These are phyloP conservation scores for Agrostemma githago DNA, from an alignment of 148 eudicot species.

Conservation along the genomic window DNA sequence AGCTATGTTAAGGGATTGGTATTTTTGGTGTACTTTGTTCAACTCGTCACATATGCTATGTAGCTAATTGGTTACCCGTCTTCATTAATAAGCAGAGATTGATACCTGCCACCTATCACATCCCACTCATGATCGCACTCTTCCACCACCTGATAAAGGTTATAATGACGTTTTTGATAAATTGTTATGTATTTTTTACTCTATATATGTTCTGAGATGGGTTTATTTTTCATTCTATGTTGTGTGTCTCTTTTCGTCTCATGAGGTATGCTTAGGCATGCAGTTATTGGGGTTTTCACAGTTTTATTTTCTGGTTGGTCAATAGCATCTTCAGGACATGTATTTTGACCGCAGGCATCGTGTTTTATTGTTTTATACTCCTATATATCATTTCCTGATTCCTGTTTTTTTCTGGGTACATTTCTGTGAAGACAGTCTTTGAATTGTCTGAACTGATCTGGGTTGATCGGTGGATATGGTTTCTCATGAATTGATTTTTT, in stretches of 20 bases:
- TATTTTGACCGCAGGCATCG: too few species aligned
- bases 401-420: background rate
- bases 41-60: background rate
- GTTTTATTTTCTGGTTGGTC: background rate
- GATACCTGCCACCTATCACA: slow-evolving; percentile 64
- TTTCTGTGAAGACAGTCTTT: too few species aligned
- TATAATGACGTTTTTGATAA: slow-evolving; percentile 13
- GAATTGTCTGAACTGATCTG: too few species aligned
- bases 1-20: background rate
- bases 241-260: background rate
- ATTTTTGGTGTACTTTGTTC: background rate
- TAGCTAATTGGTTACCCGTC: background rate
- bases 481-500: background rate
- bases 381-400: background rate
- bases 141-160: slow-evolving; percentile 89
- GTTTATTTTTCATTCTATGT: background rate
- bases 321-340: too few species aligned
- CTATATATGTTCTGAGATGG: background rate
- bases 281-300: background rate
- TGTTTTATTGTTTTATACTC: too few species aligned
- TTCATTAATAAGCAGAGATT: slow-evolving; percentile 36
- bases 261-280: background rate
- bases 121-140: slow-evolving; percentile 76
- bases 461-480: too few species aligned
- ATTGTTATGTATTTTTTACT: background rate